These are phyloP conservation scores for Aspergillus cejpii DNA, from an alignment of 2,329 filamentous ascomycete species.

Conservation along the genomic window DNA sequence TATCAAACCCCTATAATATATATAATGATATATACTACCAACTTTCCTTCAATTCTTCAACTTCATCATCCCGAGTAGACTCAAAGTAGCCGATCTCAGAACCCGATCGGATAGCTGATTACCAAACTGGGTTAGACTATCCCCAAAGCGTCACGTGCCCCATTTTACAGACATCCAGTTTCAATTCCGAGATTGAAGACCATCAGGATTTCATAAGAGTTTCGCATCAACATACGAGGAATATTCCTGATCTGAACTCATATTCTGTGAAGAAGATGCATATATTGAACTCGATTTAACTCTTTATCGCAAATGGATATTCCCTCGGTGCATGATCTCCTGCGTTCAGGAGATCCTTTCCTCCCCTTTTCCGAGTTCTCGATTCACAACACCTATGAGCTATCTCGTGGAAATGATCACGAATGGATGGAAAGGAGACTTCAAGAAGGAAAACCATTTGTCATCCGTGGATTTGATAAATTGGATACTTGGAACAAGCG, in stretches of 20 bases:
- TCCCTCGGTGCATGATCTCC: conserved; percentile 9
- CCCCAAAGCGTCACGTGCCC: conserved; percentile 5
- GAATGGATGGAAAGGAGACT: conserved; percentile 28
- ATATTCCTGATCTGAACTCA: conserved; percentile 3
- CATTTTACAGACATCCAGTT: conserved; percentile 10
- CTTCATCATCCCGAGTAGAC: too few species aligned
- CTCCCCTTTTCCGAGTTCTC: conserved; percentile 19
- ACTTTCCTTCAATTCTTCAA: too few species aligned
- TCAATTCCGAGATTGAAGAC: too few species aligned
- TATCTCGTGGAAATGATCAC: conserved; percentile 4
- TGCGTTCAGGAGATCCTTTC: conserved; percentile 12
- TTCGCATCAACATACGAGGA: not conserved
- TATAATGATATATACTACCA: too few species aligned
- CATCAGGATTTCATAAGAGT: not conserved
- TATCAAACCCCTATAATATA: too few species aligned
- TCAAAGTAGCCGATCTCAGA: too few species aligned
- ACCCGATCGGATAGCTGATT: not conserved
- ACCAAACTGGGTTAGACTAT: conserved; percentile 8
- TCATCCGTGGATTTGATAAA: conserved; percentile 31
- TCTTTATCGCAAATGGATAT: not conserved
- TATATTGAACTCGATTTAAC: too few species aligned
- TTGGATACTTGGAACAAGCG: conserved; percentile 23
- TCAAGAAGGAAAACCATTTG: conserved; percentile 29
- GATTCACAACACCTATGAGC: conserved; percentile 6
- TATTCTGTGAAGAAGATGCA: too few species aligned